Base-by-base conservation (phyloP, 768 basidiomycete species). In the Lactifluus rugatus region DNA sequence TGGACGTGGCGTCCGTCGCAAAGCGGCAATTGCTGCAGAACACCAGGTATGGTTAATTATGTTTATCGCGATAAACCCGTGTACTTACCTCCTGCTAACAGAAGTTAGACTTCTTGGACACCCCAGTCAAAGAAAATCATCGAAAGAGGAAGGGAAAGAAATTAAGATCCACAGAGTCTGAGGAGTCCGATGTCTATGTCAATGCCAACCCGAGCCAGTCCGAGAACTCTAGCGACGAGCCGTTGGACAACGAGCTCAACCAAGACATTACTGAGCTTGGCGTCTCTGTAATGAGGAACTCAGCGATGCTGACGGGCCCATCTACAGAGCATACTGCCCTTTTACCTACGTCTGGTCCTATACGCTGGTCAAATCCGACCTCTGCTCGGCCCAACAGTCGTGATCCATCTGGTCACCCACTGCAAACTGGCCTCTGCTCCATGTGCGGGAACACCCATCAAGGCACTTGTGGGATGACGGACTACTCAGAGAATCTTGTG, bases 1-100 rank as follows among this genome's bases (percentile, higher is more conserved):
- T 2, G 90, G 89, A 45, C 81, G 89, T 64, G 88, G 89, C 36
- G 84, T 78, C 25, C 82, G 87, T 60, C 82, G 89, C 34, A 81
- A 78, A 50, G 88, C 89, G 48, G 84, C 80, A 70, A 78, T 47
- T 74, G 70, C 39, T 66, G 70, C 59, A 16, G 58, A 56, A 50
- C 67, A 70, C 58, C 78, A 67, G 78, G 73, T 72, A 64, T 77
- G 63, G 76, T 74, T 32, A 42, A 48, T 14, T 46, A 11, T 36
- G 48, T 39, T 47, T 39, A 10, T 53, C 17, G 26, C 44, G 52
- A 46, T 41, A 37, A 19, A 17, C 37, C 28, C 32, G 14, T 46
- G 41, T 17, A 54, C 59, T 48, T 45, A 54, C 54, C 48, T 31
- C 59, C 39, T 23, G 50, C 32, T 50, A 68, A 63, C 68, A 70